Evolutionary conservation across 768 basidiomycete species (phyloP), one percentile per base, ranked within the genome.

Genomic region (Suillus fuscotomentosus): DNA sequence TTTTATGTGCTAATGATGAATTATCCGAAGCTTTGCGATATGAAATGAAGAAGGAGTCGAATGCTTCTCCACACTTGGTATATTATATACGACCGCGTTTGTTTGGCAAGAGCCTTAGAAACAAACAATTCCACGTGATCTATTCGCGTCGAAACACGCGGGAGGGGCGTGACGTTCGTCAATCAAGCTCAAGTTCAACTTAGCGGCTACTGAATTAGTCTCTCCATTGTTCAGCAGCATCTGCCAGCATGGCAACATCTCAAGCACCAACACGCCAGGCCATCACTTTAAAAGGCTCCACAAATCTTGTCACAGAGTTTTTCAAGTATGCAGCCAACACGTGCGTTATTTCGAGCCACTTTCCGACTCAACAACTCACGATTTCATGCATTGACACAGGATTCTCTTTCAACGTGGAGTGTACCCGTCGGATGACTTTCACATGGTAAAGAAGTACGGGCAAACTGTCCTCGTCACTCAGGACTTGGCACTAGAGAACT

Each of bases 311-410:
- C 63, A 97, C 95, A 0, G 97, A 99, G 71, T 99, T 99, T 83
- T 99, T 99, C 84, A 98, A 98, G 80, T 99, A 95, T 77, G 92
- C 94, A n/a, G 94, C 95, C 69, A 97, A 97, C 81, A 95, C 91
- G 95, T 95, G 71, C 68, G 92, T 82, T 42, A 13, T 82, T 42
- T 5, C 27, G 22, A 45, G 48, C 41, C 68, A 27, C 9, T 22
- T 27, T 48, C 51, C 20, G 51, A 31, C 57, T 17, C 2, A 9
- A 15, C 51, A 39, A 51, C 39, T 59, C 17, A 59, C 22, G 9
- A 57, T 24, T 57, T 39, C 38, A 14, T 45, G 22, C 15, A 5
- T 10, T 14, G 9, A 20, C 13, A 48, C 73, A 97, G 95, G 17
- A 97, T 99, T 70, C 81, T 99, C 61, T 99, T 97, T 78, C 96